These are phyloP conservation scores for Heterobasidion annosum DNA, from an alignment of 1,284 basidiomycete species.

Conservation along the genomic window DNA sequence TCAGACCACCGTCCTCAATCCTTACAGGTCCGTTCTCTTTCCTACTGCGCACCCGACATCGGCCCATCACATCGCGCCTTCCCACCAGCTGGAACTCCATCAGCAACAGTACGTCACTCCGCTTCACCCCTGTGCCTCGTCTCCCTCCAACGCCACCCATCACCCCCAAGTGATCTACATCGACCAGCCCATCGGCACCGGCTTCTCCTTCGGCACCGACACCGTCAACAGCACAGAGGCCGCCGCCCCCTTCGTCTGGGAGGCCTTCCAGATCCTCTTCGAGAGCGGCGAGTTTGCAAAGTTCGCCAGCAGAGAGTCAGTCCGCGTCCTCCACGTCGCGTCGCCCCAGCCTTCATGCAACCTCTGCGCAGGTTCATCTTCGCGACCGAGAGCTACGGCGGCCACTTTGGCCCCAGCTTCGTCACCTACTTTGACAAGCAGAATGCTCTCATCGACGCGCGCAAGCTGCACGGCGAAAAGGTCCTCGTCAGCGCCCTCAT, in stretches of 20 bases:
- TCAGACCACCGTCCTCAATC: conserved; percentile 39
- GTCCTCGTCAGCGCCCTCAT: conserved; percentile 33
- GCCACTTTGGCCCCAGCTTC: conserved; percentile 59
- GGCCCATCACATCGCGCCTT: neutral
- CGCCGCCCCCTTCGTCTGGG: conserved; percentile 48
- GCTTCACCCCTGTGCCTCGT: neutral
- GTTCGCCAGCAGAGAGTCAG: conserved; percentile 42
- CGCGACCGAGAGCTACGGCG: conserved; percentile 54
- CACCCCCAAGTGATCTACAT: conserved; percentile 47
- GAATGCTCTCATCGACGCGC: conserved; percentile 43
- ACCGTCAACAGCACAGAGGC: conserved; percentile 45
- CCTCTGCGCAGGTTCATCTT: conserved; percentile 28
- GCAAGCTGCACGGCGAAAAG: conserved; percentile 24
- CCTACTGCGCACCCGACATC: neutral
- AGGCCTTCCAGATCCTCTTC: conserved; percentile 55
- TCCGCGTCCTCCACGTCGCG: neutral
- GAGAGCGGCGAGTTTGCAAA: conserved; percentile 40
- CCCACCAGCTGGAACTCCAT: conserved; percentile 54
- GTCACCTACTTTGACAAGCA: conserved; percentile 61
- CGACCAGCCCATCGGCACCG: conserved; percentile 67
- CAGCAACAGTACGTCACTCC: conserved; percentile 33
- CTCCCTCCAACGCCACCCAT: neutral
- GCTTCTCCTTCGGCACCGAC: conserved; percentile 54
- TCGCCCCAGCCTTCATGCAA: neutral
- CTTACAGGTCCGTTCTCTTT: neutral